Base-by-base conservation (phyloP, 345 rosid genomes). In the Ceriops zippeliana region DNA sequence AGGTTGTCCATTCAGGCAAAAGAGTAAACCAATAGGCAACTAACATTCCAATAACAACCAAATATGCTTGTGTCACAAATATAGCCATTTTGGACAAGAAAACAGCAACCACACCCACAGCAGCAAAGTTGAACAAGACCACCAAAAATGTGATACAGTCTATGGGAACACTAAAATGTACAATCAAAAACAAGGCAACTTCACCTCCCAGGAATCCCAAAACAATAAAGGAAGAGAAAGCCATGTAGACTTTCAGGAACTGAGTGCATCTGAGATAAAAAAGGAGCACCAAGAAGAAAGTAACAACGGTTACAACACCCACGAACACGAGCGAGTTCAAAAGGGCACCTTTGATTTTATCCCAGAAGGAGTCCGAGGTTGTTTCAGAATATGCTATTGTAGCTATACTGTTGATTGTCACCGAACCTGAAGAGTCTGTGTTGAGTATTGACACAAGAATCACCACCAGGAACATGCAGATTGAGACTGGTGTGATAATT, bases 1-100 rank as follows among this genome's bases (percentile, higher is more conserved):
- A 93, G 70, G 97, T 93, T 6, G 98, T 90, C 98, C 96, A 93
- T 67, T 93, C 97, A 65, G 98, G 96, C 30, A 93, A 73, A 59
- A 89, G 79, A 20, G 97, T 90, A 70, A 90, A 93, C 90, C 96
- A 90, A 82, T 83, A 93, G 69, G 98, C 98, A 73, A 90, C 96
- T 61, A 93, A 73, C 65, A 89, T 79, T 56, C 98, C 98, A 73
- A 93, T 90, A 21, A 81, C 74, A 63, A 93, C 95, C 80, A 93
- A 82, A 72, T 93, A 93, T 2, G 78, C 87, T 67, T 90, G 98
- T 35, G 97, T 87, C 52, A 90, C 86, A 66, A 93, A 64, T 71
- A 93, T 93, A 7, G 98, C 95, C 80, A 93, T 84, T 67, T 79
- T 93, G n/a, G 96, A 84, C 86, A 88, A 72, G 63, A 89, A 93